Evolutionary conservation across 495 filamentous ascomycete species (phyloP).

Genomic region (Penicillium mononematosum): DNA sequence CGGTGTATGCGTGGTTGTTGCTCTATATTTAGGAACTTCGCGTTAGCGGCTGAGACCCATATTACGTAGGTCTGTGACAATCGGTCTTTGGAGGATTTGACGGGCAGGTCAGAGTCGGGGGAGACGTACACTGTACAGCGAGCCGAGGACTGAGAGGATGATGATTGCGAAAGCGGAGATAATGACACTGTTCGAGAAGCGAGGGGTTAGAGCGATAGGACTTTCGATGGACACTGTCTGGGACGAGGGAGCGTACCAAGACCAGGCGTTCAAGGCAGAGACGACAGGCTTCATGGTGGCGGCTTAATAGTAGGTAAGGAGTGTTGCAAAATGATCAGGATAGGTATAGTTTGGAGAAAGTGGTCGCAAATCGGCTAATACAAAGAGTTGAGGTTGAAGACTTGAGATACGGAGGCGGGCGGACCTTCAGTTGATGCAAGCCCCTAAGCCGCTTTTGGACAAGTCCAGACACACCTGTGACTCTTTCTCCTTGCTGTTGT

Average conservation of each 20-base stretch:
- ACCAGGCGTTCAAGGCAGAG: conserved; percentile 87
- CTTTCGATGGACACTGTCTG: background rate
- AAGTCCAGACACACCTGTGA: conserved; percentile 7
- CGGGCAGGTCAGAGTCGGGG: background rate
- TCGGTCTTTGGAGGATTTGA: conserved; percentile 10
- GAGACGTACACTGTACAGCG: conserved; percentile 64
- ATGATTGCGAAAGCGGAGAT: conserved; percentile 86
- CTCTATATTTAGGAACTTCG: conserved; percentile 35
- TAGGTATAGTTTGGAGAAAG: background rate
- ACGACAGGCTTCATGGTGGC: conserved; percentile 88
- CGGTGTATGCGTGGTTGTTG: conserved; percentile 78
- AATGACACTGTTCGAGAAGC: conserved; percentile 60
- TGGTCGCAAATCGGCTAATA: conserved; percentile 2
- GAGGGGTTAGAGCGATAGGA: conserved; percentile 16
- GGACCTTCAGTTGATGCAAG: conserved; percentile 25
- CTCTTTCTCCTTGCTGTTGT: conserved; percentile 1
- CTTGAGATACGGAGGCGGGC: conserved; percentile 33
- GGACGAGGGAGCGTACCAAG: conserved; percentile 59
- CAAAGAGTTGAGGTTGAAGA: conserved; percentile 17
- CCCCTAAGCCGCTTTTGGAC: conserved; percentile 39
- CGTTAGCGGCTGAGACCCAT: conserved; percentile 12
- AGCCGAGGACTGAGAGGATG: conserved; percentile 79
- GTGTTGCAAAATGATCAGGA: conserved; percentile 1
- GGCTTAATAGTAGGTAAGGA: conserved; percentile 1
- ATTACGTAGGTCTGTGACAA: conserved; percentile 4